phyloP scores from a whole-genome alignment of 768 basidiomycete species.

The Agrocybe pediades region DNA sequence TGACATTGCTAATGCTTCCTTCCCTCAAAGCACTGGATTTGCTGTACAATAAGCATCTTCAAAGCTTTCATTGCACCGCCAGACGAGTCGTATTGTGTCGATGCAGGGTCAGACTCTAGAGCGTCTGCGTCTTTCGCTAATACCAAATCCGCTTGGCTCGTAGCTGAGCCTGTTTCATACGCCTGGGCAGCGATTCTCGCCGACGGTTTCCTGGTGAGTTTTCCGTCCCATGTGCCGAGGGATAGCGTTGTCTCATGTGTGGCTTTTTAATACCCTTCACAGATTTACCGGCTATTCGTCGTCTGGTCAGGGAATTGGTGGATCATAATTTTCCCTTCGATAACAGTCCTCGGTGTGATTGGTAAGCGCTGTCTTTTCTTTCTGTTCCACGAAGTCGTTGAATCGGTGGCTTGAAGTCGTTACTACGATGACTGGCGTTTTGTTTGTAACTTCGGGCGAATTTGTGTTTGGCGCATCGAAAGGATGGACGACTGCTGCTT shows the following conservation, averaged over 20 bases:
- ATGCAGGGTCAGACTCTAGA: neutral
- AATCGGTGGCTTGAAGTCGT: neutral
- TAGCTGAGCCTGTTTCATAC: neutral
- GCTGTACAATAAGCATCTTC: neutral
- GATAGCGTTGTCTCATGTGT: neutral
- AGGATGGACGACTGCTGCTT: conserved; percentile 1
- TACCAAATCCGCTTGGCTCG: neutral
- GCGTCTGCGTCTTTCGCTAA: neutral
- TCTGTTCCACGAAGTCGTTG: neutral
- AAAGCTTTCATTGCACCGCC: neutral
- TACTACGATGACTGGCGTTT: neutral
- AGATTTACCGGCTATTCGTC: conserved; percentile 7
- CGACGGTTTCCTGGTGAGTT: conserved; percentile 1
- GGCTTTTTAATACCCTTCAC: neutral
- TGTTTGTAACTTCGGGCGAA: neutral
- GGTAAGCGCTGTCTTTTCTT: neutral
- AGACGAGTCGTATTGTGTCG: neutral
- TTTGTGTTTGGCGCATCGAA: neutral
- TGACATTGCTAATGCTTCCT: too few relatives aligned
- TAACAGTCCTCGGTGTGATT: neutral
- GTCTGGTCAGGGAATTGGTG: neutral
- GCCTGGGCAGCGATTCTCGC: neutral
- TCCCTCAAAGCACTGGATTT: neutral
- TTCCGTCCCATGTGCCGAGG: neutral
- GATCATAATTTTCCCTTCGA: neutral